Evolutionary conservation across 768 basidiomycete genomes (phyloP), one percentile per base, ranked within the genome.

Genomic region (Cantharellus cinnabarinus): DNA sequence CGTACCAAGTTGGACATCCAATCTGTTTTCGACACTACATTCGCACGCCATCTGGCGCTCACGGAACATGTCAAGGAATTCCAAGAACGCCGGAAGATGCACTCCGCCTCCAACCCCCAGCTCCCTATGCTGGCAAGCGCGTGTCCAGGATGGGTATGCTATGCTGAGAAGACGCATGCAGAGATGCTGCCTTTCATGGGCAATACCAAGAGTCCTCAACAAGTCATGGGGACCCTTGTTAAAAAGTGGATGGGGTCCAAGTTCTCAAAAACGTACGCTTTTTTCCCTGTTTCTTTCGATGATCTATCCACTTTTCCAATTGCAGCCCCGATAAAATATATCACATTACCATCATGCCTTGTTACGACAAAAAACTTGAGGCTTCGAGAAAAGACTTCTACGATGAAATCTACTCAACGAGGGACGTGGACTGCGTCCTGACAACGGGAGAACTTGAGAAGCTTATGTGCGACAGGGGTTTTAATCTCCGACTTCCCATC

Each of bases 281-380:
- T 29, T 29, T 29, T 29, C 20, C 20, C 20, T 29, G 20, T 29
- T 29, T 29, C 20, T 29, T 29, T 29, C 20, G 20, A 29, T 29
- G 20, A 29, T 29, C 20, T 29, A 29, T 29, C 20, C 20, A 7
- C 41, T 7, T 44, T 5, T 7, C 4, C 4, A 34, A 5, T 34
- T 2, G 35, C 20, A 93, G 88, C 42, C 89, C 90, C 0, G 75
- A 87, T 65, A 76, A 88, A 64, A 79, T 99, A 51, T 99, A 98
- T 67, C 95, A 99, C 66, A 90, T 98, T 58, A 78, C 89, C 0
- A 91, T 97, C 56, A 98, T 98, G 93, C 94, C 95, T 0, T 99
- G 95, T 70, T 98, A 98, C 70, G 95, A 99, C 76, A 98, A 98
- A 72, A 99, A 99, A 68, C 80, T 99, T 14, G 95, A 99, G 71